phyloP scores from a whole-genome alignment of 2,329 filamentous ascomycete genomes.

The Botryosphaeria dothidea region DNA sequence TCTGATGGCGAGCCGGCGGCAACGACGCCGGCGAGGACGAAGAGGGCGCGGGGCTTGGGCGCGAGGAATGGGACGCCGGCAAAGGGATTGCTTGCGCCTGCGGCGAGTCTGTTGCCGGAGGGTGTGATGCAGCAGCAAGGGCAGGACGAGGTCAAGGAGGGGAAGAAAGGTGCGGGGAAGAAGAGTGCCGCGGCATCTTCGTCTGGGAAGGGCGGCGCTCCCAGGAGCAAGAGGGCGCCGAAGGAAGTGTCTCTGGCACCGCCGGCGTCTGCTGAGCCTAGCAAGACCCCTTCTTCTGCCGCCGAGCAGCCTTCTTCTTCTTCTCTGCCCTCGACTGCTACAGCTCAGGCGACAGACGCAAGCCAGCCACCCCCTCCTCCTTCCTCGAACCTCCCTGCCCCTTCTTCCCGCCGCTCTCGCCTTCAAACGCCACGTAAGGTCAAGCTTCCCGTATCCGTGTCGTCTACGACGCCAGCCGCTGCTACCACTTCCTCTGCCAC shows the following conservation, averaged over 20 bases:
- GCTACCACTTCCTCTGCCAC: no score
- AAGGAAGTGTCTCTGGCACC: not conserved
- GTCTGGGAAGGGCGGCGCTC: not conserved
- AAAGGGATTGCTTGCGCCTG: constrained; percentile 31
- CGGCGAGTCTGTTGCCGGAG: constrained; percentile 26
- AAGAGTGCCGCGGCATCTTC: not conserved
- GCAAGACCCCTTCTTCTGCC: not conserved
- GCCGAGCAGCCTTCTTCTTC: not conserved
- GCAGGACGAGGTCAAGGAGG: not conserved
- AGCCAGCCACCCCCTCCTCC: not conserved
- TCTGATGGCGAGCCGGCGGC: constrained; percentile 17
- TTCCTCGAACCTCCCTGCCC: not conserved
- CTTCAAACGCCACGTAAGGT: constrained; percentile 38
- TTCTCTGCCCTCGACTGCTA: not conserved
- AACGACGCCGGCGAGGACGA: constrained; percentile 33
- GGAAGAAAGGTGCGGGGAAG: not conserved
- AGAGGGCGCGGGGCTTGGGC: constrained; percentile 34
- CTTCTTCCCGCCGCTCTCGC: constrained; percentile 22
- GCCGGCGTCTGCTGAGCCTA: not conserved
- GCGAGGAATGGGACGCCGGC: constrained; percentile 40
- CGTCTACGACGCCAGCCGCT: not conserved
- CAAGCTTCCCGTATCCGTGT: constrained; percentile 29
- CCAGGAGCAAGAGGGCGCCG: not conserved
- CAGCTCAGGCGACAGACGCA: not conserved
- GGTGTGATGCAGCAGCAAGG: not conserved